phyloP scores from a whole-genome alignment of 2,329 filamentous ascomycete genomes.

The Aplosporella prunicola region DNA sequence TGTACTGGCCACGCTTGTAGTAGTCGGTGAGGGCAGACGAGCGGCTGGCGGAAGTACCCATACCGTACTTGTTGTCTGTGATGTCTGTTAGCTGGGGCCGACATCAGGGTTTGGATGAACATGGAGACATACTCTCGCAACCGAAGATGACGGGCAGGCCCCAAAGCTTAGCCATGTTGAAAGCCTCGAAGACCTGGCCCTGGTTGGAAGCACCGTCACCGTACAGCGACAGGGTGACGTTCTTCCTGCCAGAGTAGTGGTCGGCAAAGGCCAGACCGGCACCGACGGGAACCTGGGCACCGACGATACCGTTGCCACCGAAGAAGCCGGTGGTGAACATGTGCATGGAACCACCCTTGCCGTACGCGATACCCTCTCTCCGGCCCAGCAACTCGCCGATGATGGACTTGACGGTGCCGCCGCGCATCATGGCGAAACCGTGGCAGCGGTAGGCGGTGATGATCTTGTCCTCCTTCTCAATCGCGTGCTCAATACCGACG shows the following conservation, averaged over 20 bases:
- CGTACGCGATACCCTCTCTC: conserved; percentile 92
- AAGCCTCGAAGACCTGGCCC: conserved; percentile 98
- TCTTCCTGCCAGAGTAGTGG: conserved; percentile 83
- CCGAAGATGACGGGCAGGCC: conserved; percentile 90
- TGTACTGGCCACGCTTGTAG: conserved; percentile 99
- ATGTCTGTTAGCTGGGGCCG: conserved; percentile 15
- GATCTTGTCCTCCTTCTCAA: conserved; percentile 82
- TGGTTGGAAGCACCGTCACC: conserved; percentile 98
- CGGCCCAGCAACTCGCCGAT: conserved; percentile 93
- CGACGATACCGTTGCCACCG: conserved; percentile 97
- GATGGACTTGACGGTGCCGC: conserved; percentile 79
- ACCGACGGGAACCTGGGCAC: conserved; percentile 94
- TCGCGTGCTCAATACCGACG: conserved; percentile 91
- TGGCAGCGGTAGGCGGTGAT: conserved; percentile 99
- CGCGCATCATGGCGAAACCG: conserved; percentile 95
- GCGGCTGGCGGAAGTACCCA: conserved; percentile 93
- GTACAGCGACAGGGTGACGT: conserved; percentile 81
- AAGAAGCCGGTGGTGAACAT: conserved; percentile 99
- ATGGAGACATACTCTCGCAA: conserved; percentile 74
- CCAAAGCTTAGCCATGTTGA: conserved; percentile 99
- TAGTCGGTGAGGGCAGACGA: conserved; percentile 96
- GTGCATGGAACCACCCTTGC: conserved; percentile 99
- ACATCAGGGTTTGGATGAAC: background rate
- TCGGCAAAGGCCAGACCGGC: conserved; percentile 95
- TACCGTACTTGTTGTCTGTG: conserved; percentile 99